These are phyloP conservation scores for Paramecium biaurelia DNA, from an alignment of 73 alveolate genomes.

Conservation along the genomic window DNA sequence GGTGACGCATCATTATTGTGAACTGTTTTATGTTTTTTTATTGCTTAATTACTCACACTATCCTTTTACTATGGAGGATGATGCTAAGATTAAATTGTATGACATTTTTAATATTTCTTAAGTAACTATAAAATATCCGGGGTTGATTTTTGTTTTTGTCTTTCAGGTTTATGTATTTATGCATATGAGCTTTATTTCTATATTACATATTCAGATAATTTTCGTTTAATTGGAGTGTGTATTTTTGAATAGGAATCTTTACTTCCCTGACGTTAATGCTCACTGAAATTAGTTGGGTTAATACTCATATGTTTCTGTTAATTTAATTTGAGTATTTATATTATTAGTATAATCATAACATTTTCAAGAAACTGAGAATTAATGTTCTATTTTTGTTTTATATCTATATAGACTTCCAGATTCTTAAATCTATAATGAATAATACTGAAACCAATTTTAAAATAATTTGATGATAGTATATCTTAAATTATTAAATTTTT, in stretches of 20 bases:
- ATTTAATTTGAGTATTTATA: not conserved
- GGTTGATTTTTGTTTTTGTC: not conserved
- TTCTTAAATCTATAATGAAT: not conserved
- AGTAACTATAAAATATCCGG: not conserved
- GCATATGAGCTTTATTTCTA: constrained; percentile 1
- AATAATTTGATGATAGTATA: not conserved
- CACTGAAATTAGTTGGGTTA: not conserved
- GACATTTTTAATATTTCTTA: not conserved
- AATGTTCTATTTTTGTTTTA: not conserved
- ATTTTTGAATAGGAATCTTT: not conserved
- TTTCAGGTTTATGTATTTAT: constrained; percentile 4
- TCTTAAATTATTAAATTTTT: not conserved
- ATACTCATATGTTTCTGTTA: not conserved
- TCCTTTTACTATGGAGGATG: not conserved
- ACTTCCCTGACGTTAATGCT: not conserved
- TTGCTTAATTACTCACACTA: not conserved
- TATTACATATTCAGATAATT: not conserved
- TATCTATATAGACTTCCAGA: too few species aligned
- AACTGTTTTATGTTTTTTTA: not conserved
- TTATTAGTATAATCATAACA: not conserved
- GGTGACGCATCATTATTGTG: not conserved
- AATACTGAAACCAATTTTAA: not conserved
- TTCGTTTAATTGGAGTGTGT: not conserved
- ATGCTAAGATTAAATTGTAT: not conserved
- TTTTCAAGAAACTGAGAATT: not conserved